Base-by-base conservation (phyloP, 345 rosid genomes). In the Chamaenerion angustifolium region DNA sequence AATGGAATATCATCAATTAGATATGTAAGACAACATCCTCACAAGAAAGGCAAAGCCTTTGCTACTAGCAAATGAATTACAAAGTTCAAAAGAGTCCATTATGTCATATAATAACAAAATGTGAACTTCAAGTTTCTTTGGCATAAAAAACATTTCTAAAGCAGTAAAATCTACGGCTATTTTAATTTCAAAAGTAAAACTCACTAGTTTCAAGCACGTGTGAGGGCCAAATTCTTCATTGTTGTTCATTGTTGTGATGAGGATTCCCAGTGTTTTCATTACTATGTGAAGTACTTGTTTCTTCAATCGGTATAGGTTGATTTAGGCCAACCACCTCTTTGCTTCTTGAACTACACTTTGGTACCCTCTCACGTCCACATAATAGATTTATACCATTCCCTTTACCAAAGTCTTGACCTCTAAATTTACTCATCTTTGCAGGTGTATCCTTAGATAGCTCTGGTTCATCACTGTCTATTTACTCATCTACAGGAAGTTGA, bases 401-500 rank as follows among this genome's bases (percentile, higher is more conserved):
- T 43, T 52, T 52, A 43, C 44, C 58, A 45, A 62, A 56, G 51
- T 63, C 59, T 60, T 69, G 73, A 59, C 70, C 74, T 55, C 70
- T 66, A 68, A 66, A 68, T 62, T 55, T 72, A 65, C 63, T 71
- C 40, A 58, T 76, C 11, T 74, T 65, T 37, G 56, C 45, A 27
- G 60, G 75, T 42, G 61, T 62, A 25, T 56, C 61, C 62, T 54
- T 59, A 46, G 42, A 45, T 31, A 56, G 68, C 49, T 64, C 80
- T 5, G 53, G 68, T 49, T 71, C 77, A 47, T 79, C 95, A 4
- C 74, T 66, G 52, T 81, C 85, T 19, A 83, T 76, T 70, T 83
- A 83, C 60, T 70, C 78, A 51, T 83, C 92, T 0, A 85, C 92
- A 10, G 95, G 95, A 57, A 84, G 93, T 58, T 72, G 95, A 72